phyloP scores from a whole-genome alignment of 2,329 filamentous ascomycete species.

The Colletotrichum sp. region DNA sequence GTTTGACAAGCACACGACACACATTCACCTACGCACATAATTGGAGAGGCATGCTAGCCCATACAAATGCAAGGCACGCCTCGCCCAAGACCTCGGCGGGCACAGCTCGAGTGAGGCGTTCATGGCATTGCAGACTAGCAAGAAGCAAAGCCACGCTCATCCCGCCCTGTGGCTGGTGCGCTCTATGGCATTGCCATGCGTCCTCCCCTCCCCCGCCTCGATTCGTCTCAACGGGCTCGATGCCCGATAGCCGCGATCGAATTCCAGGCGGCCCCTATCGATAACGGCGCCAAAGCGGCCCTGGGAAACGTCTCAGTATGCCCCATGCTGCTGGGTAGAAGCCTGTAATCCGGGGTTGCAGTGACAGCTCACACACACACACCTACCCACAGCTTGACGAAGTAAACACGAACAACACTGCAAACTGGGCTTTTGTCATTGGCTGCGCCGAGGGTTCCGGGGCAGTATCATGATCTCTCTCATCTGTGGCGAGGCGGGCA shows the following conservation, averaged over 20 bases:
- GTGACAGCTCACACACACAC: conserved; percentile 10
- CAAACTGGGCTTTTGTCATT: not conserved
- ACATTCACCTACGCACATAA: not conserved
- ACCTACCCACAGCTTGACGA: not conserved
- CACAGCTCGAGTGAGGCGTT: conserved; percentile 6
- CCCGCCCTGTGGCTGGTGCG: conserved; percentile 16
- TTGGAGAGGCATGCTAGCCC: not conserved
- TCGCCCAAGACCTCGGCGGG: not conserved
- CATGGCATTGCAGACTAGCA: conserved; percentile 7
- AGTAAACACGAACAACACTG: not conserved
- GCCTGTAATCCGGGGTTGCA: conserved; percentile 1
- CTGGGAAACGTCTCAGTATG: conserved; percentile 3
- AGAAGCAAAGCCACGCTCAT: not conserved
- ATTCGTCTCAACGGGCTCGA: conserved; percentile 9
- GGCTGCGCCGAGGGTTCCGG: not conserved
- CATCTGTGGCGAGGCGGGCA: not conserved
- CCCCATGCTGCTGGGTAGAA: not conserved
- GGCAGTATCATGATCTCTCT: not conserved
- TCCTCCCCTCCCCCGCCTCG: not conserved
- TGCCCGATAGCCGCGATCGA: not conserved
- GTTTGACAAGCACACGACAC: not conserved
- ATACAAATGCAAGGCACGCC: not conserved
- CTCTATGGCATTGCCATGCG: not conserved
- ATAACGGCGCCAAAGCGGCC: conserved; percentile 12
- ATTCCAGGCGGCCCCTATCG: not conserved